Base-by-base conservation (phyloP, 352 stramenopile genomes). In the Globisporangium nunn region DNA sequence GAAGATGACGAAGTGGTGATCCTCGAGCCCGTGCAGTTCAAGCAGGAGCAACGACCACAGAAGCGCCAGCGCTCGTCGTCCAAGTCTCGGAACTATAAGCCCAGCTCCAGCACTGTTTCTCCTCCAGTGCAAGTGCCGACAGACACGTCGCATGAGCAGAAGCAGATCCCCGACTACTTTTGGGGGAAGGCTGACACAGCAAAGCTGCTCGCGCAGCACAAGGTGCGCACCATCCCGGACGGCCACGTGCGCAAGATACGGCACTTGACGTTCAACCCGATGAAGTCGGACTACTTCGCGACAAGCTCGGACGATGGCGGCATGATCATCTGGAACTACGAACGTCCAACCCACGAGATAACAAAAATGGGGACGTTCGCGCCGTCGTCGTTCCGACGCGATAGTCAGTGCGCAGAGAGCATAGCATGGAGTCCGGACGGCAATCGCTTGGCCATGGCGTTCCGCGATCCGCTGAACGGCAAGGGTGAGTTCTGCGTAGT, bases 401-500 rank as follows among this genome's bases (percentile, higher is more conserved):
- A 87, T 2, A 78, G 63, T 54, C 66, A 71, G 23, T 92, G 81
- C 62, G 75, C 80, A 15, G 84, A 91, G 57, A 77, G 72, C 37
- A 86, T 93, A 17, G 70, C 74, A 44, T 93, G 84, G 84, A 91
- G 75, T 50, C 81, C 80, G 0, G 77, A 89, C 43, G 79, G 81
- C 48, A 72, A 88, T 40, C 82, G 84, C 17, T 62, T 95, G 40
- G 85, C 82, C 0, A 81, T 95, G 61, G 81, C 74, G 45, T 95
- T 95, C 54, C 80, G 82, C 5, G 82, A 95, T 53, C 68, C 81
- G 31, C 8, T 89, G 6, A 23, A 78, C 2, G 64, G 68, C 29
- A 72, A 70, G 55, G 77, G 85, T 50, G 82, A 92, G 59, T 89
- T 95, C 41, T 91, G 80, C 49, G 72, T 93, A 66, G 72, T 85